Base-by-base conservation (phyloP, 257 asterid genomes). In the Nicotiana tabacum region DNA sequence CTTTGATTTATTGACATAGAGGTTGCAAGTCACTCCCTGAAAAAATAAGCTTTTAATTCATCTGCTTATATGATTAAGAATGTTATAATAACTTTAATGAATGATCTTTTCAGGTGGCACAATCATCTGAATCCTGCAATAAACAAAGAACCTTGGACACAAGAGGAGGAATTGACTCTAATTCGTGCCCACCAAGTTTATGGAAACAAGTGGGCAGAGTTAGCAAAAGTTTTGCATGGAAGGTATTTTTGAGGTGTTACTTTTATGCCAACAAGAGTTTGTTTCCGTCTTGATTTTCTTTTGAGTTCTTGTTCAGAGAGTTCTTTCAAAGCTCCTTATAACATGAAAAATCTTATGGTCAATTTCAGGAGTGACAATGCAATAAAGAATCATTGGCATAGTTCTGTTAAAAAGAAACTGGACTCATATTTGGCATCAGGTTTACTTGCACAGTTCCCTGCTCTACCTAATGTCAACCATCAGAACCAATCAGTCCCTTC, bases 181-280 rank as follows among this genome's bases (percentile, higher is more conserved):
- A 90, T 95, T 85, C 95, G 84, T 84, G 98, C 97, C 80, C 98
- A 95, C 83, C 94, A 91, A 78, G 87, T 88, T 83, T 89, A 89
- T 82, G 99, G 99, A 85, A 96, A 96, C 94, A 96, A 96, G 89
- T 96, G 99, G 99, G 99, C 99, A 1, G 98, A 93, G 92, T 87
- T 95, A 86, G 90, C 97, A 4, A 93, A 95, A 87, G 87, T 90
- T 85, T 91, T 95, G 90, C 97, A 97, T 64, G 98, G 98, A 82
- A 95, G 98, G 98, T 95, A 90, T 77, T 72, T 43, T 82, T 84
- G 65, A 53, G 64, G 43, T 76, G 65, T 53, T 76, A 8, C 21
- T 74, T 74, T 74, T 6, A 74, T 74, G 80, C 16, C 5, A 9
- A 53, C 33, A 29, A 29, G 64, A 76, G 64, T 37, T 76, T 29